Base-by-base conservation (phyloP, 768 basidiomycete species). In the Rhizopogon salebrosus region DNA sequence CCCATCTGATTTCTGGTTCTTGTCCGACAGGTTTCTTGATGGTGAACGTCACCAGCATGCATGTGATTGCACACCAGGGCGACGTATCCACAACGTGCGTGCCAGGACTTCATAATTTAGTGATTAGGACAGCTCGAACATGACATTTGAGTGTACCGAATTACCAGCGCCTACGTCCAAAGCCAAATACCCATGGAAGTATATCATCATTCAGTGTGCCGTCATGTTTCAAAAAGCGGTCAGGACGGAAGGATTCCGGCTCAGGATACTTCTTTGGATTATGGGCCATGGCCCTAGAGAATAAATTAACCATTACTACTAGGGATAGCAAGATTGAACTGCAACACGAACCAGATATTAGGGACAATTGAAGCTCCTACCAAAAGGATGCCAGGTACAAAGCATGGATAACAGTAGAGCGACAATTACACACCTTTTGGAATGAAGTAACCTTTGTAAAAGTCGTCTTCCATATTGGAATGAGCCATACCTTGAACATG, bases 391-490 rank as follows among this genome's bases (percentile, higher is more conserved):
- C 13, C 13, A 29, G 4, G 20, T 3, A n/a, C 20, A 6, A 22
- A 20, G 42, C 22, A 41, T 24, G 13, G 29, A 2, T 14, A 20
- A 26, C 35, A 16, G 16, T 18, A 6, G 16, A 14, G 36, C 31
- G 38, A 20, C 6, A 16, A 10, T 11, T 29, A 23, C 0, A 76
- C 66, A 37, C 69, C 69, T 18, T 62, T 62, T 4, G 69, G 69
- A 23, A 69, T 63, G 45, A 62, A 54, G 41, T 62, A 60, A 13
- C 64, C 62, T 6, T 62, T 56, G 49, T 63, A 63, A 14, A 58
- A 39, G 45, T 70, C 65, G 24, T 62, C 56, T 10, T 16, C 41
- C 4, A 40, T 24, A 6, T 61, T 51, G 2, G 58, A 53, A 24
- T 68, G 64, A 11, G 64, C 61, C 26, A 68, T 27, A 5, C 57